Evolutionary conservation across 2,329 filamentous ascomycete species (phyloP), one percentile per base, ranked within the genome.

Genomic region (Arthrobotrys megalospora): DNA sequence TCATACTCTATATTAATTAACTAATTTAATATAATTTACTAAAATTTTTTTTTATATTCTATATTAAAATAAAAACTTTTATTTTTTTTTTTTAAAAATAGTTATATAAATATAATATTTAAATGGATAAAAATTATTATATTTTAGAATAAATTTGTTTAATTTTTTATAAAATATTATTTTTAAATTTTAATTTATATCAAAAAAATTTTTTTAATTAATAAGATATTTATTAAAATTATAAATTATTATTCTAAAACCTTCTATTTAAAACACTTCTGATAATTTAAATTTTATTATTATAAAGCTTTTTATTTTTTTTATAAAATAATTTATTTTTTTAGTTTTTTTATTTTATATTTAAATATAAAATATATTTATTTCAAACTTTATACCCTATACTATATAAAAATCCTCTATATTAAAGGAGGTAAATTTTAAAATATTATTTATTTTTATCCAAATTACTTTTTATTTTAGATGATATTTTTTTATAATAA

Each of bases 271-370:
- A 11, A 52, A 52, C 4, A 24, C 8, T 52, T 52, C 8, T 52
- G 38, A 7, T 38, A 62, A 62, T 41, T 21, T 43, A 16, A 38
- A n/a, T 41, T 24, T 19, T 19, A 38, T 38, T 43, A 38, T 41
- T 62, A 38, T 21, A 62, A 62, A 36, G 36, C n/a, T 45, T 38
- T 32, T 58, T 32, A 58, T 32, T 58, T 43, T 41, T 45, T 16
- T 72, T 50, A 16, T 60, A 72, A 38, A 62, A 19, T 81, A 81
- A 76, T 81, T 81, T 47, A 80, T 79, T 68, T 80, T 80, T 28
- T 70, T 53, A 8, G 52, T 12, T 34, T 36, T 62, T 16, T 45
- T 38, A 45, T 38, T 21, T 45, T 38, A 21, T 21, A 11, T 24
- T 62, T 5, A 34, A 11, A 3, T 14, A 34, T 11, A 12, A 43